phyloP scores from a whole-genome alignment of 768 basidiomycete genomes.

The Boletus insuetus region DNA sequence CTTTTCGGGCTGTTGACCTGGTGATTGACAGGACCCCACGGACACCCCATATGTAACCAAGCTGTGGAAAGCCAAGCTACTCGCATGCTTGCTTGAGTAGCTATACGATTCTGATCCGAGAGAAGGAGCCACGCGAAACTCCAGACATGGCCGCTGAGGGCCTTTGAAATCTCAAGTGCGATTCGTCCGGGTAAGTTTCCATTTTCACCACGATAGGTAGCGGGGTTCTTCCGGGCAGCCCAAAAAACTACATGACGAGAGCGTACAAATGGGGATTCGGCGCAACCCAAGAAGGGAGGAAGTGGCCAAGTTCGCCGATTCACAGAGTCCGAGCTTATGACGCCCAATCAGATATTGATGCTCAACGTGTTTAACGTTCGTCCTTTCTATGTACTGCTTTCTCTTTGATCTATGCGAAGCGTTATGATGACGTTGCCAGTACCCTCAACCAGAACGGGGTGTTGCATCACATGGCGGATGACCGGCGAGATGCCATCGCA shows the following conservation, averaged over 20 bases:
- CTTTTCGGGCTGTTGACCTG: constrained; percentile 23
- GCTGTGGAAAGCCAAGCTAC: background rate
- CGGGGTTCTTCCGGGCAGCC: constrained; percentile 23
- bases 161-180: constrained; percentile 26
- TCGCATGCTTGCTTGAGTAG: constrained; percentile 10
- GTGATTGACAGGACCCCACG: constrained; percentile 24
- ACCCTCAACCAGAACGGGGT: constrained; percentile 17
- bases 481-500: constrained; percentile 26
- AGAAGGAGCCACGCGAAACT: constrained; percentile 21
- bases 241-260: constrained; percentile 19
- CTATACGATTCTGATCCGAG: constrained; percentile 18
- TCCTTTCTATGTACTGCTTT: constrained; percentile 16
- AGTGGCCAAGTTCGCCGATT: constrained; percentile 22
- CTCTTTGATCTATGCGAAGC: constrained; percentile 25
- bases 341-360: constrained; percentile 18
- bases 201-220: constrained; percentile 14
- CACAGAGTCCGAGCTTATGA: constrained; percentile 12
- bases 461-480: constrained; percentile 17
- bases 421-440: constrained; percentile 26
- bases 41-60: constrained; percentile 19
- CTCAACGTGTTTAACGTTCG: constrained; percentile 24
- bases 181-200: constrained; percentile 20
- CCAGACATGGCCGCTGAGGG: constrained; percentile 14
- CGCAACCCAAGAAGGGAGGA: constrained; percentile 4
- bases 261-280: constrained; percentile 27